Base-by-base conservation (phyloP, 768 basidiomycete genomes). In the Tremella yokohamensis region DNA sequence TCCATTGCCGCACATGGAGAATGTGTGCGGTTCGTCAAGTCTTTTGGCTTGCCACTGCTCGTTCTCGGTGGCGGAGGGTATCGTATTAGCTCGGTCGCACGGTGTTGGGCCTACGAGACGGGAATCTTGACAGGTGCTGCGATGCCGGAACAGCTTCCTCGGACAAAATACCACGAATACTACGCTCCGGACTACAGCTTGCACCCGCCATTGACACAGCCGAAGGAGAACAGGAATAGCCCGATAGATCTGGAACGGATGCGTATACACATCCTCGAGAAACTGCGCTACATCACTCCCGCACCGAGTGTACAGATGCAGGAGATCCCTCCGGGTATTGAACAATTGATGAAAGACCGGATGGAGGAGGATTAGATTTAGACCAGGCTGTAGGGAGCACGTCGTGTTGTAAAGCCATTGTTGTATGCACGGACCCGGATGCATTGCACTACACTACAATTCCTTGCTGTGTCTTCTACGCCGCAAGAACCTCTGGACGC, bases 71-170 rank as follows among this genome's bases (percentile, higher is more conserved):
- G 94, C 1, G 94, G 94, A 2, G 94, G 94, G 0, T 99, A 99
- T 78, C 92, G 91, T 3, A 89, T 97, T 75, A 89, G 91, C 72
- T 94, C 94, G 72, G 96, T 99, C 64, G 88, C 89, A 47, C 84
- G 94, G n/a, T 99, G 94, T 73, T 99, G 94, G 94, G 87, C 94
- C 34, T 94, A 99, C 79, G 94, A 99, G 76, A 99, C 96, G 0
- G 86, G 90, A 12, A 88, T 98, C 0, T 84, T 94, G 8, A 86
- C 96, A 47, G 90, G 89, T 15, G 83, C 86, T 0, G 61, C 71
- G 8, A 83, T 99, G 25, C 87, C 91, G 0, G 87, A 94, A 77
- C 85, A 87, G 58, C 84, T 99, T 8, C 94, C 94, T 0, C 79
- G 80, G 20, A 97, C 91, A 0, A 84, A 89, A 1, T 99, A 97